Conservation (phyloP, 2,329 filamentous ascomycete genomes). For the Zymoseptoria tritici region DNA sequence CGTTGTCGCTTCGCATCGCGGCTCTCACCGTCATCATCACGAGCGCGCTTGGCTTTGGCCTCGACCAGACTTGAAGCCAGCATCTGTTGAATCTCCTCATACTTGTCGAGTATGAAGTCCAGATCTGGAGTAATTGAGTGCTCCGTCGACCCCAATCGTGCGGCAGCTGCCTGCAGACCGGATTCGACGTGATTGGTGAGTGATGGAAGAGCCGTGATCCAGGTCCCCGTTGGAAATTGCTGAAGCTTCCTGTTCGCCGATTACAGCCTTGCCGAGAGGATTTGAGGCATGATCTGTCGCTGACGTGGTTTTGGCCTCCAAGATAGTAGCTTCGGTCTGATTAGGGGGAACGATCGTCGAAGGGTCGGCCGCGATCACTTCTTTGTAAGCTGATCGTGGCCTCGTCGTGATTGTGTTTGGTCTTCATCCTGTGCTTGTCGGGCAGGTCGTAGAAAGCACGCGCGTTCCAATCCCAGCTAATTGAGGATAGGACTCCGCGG, state of each 20-base stretch:
- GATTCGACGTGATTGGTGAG: neutral
- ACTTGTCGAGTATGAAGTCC: neutral
- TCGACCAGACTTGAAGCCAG: neutral
- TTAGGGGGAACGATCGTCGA: too few species aligned
- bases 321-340: neutral
- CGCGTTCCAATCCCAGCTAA: neutral
- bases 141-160: neutral
- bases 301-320: neutral
- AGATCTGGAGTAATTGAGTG: neutral
- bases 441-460: neutral
- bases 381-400: neutral
- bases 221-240: neutral
- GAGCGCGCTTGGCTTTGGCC: neutral
- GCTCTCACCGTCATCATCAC: neutral
- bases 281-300: neutral
- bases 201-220: neutral
- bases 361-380: neutral
- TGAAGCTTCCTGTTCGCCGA: neutral
- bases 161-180: neutral
- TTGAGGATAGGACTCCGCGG: neutral
- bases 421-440: neutral
- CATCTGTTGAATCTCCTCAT: neutral
- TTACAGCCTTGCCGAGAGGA: neutral
- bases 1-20: neutral
- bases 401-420: neutral